Evolutionary conservation across 2,329 filamentous ascomycete species (phyloP), one percentile per base, ranked within the genome.

Genomic region (Triangularia verruculosa): DNA sequence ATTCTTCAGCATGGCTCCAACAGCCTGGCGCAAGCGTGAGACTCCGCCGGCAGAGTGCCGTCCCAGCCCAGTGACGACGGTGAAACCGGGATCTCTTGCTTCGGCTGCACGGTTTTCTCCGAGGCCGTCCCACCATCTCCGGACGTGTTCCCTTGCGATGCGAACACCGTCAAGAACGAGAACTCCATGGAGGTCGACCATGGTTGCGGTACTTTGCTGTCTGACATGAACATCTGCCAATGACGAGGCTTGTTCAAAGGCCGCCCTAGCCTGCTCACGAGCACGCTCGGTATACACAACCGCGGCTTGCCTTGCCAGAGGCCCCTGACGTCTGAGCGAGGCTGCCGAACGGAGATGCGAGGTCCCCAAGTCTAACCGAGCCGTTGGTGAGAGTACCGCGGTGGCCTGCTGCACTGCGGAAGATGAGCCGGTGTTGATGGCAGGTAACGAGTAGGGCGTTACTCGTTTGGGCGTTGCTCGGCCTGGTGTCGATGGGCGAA

Each of bases 141-240:
- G 81, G 0, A 90, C 89, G 39, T 82, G 83, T 55, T 87, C 82
- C 28, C 84, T 83, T 1, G 91, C 88, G 67, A 97, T 97, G 2
- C 91, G 82, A 28, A 93, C 87, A 1, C 90, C 94, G 74, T 96
- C 91, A 57, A 87, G 81, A 1, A 97, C 93, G 53, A 83, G 87
- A 4, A 97, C 86, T 5, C 92, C 92, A 74, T 98, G 94, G 25
- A 98, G 79, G 74, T 98, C 94, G 7, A 96, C 80, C 20, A 82
- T 78, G 1, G 76, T 80, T 1, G 74, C 64, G 0, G 81, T 82
- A 58, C 91, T 93, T 72, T 93, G 89, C 9, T 78, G 73, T 11
- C 87, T 82, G 1, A 94, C 93, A 3, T 89, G 80, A 0, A 83
- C 76, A 70, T 95, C 89, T 1, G 92, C 91, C 1, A 87, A 87